A percentile compares a stretch with the other conserved stretches of the same genome.
These are phyloP conservation scores for Alternaria postmessia DNA, from an alignment of 2,329 filamentous ascomycete genomes.

Conservation along the genomic window DNA sequence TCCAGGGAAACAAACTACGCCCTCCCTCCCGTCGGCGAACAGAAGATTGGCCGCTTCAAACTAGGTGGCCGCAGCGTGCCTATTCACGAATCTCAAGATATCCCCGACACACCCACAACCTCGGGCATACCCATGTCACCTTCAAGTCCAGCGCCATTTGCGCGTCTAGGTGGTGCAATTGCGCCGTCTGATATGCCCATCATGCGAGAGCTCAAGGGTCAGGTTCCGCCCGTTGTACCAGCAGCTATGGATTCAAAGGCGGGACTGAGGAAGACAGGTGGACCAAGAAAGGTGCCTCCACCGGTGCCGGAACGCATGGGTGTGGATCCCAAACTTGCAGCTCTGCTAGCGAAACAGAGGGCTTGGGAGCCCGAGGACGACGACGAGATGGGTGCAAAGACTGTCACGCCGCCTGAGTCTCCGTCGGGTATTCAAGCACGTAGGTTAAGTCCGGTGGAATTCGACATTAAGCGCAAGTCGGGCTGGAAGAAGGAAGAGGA, in stretches of 20 bases:
- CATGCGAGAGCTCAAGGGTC: constrained; percentile 16
- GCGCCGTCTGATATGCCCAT: constrained; percentile 16
- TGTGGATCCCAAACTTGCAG: constrained; percentile 14
- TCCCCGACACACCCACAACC: constrained; percentile 13
- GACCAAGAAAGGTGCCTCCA: constrained; percentile 2
- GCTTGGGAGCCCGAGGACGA: constrained; percentile 18
- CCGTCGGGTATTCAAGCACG: constrained; percentile 12
- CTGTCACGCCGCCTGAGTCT: constrained; percentile 19
- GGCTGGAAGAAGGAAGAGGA: constrained; percentile 22
- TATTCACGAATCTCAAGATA: constrained; percentile 33
- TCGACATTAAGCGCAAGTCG: constrained; percentile 18
- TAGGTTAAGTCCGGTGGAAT: constrained; percentile 9
- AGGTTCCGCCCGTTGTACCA: constrained; percentile 4
- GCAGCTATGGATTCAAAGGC: constrained; percentile 5
- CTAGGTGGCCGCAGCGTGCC: constrained; percentile 33
- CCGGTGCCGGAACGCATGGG: constrained; percentile 10
- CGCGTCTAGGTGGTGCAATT: neutral
- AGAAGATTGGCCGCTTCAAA: constrained; percentile 30
- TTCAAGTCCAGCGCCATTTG: constrained; percentile 15
- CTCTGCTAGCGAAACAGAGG: constrained; percentile 21
- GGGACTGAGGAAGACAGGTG: constrained; percentile 6
- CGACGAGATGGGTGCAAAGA: neutral
- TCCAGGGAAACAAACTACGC: constrained; percentile 25
- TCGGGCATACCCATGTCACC: constrained; percentile 16
- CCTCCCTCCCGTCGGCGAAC: constrained; percentile 24